These are phyloP conservation scores for Candida mesenterica DNA, from an alignment of 1,139 yeast genomes.

Conservation along the genomic window DNA sequence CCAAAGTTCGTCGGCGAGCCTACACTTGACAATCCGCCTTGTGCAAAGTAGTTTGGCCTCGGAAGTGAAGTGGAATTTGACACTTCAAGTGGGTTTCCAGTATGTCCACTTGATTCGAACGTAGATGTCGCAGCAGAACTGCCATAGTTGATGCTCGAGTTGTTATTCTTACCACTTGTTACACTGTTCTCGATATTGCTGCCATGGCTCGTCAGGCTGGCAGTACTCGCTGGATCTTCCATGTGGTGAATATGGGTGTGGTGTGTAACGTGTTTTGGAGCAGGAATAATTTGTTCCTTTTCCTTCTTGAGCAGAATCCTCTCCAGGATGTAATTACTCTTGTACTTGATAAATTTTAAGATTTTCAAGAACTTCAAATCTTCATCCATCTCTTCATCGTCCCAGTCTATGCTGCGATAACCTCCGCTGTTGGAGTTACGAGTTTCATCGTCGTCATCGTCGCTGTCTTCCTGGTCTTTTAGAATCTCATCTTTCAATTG, in stretches of 20 bases:
- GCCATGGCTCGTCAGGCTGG: too few species aligned
- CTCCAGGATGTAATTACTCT: slow-evolving; percentile 18
- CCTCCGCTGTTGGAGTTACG: slow-evolving; percentile 10
- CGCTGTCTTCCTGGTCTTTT: slow-evolving; percentile 36
- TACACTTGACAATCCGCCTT: background rate
- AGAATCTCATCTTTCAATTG: slow-evolving; percentile 41
- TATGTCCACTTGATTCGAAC: too few species aligned
- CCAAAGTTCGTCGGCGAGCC: slow-evolving; percentile 4
- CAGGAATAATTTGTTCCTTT: slow-evolving; percentile 2
- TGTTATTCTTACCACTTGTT: too few species aligned
- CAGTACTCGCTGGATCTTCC: slow-evolving; percentile 5
- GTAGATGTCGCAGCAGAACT: too few species aligned
- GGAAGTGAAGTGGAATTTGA: slow-evolving; percentile 4
- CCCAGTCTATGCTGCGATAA: slow-evolving; percentile 44
- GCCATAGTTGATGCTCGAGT: too few species aligned
- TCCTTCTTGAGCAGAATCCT: slow-evolving; percentile 10
- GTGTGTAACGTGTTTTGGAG: slow-evolving; percentile 7
- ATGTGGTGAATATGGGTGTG: slow-evolving; percentile 4
- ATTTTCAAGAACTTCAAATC: slow-evolving; percentile 47
- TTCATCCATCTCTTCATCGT: slow-evolving; percentile 50
- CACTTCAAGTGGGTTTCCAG: background rate
- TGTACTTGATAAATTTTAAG: slow-evolving; percentile 44
- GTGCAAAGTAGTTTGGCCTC: slow-evolving; percentile 1
- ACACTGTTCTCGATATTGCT: too few species aligned
- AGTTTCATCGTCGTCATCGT: slow-evolving; percentile 25